Base-by-base conservation (phyloP, 2,329 filamentous ascomycete genomes). In the Aspergillus niger region DNA sequence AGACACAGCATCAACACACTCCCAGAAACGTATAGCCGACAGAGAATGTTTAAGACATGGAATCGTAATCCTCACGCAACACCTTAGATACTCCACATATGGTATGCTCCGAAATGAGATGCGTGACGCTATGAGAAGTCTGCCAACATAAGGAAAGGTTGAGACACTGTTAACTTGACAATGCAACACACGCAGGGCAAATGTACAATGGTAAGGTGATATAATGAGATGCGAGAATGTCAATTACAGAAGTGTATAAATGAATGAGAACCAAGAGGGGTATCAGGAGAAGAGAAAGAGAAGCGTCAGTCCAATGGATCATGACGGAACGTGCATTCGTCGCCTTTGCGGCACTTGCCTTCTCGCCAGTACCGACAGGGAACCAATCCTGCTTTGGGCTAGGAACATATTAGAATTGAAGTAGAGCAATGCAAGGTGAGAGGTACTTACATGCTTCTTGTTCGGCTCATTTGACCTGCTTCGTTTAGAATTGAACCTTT, bases 301-400 rank as follows among this genome's bases (percentile, higher is more conserved):
- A 48, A 48, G 22, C 39, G 22, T 55, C 53, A 67, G 38, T 59
- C 56, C 30, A 67, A 52, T 32, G 67, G 63, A 63, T 81, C 80
- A 59, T 83, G 81, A 58, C 79, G 73, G 68, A 78, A 83, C n/a
- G 80, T 82, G 70, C 81, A 83, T 43, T 80, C 74, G 22, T 80
- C 77, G 17, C 82, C 82, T 66, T 85, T 85, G 59, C 79, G 74
- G 68, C 83, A 85, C 65, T 79, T 81, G 11, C 83, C 83, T 61
- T 83, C 78, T 38, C 80, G 74, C 79, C 79, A 86, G 70, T 82
- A 86, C 60, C 79, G 78, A 71, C 84, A 86, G 8, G 79, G 71
- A 38, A 81, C 76, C 20, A 77, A 71, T 54, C 79, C 79, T 60
- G 76, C 76, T 62, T 80, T 80, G 55, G 76, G 77, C 69, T 79